Conservation (phyloP, 352 stramenopile genomes). For the Phytophthora nicotianae region DNA sequence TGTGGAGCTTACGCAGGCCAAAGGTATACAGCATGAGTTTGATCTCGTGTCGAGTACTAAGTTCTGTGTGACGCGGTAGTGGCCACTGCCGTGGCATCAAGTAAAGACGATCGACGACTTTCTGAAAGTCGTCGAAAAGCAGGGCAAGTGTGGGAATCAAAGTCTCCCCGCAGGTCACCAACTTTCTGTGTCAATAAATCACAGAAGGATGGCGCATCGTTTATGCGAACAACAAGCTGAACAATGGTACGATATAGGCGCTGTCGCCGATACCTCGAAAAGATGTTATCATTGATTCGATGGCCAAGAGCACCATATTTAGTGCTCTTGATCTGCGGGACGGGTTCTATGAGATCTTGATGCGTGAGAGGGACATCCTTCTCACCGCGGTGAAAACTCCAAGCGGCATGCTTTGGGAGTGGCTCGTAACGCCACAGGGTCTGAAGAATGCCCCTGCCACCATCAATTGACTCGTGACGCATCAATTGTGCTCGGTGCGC, state of each 20-base stretch:
- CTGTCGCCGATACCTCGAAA: not conserved
- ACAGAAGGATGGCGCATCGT: not conserved
- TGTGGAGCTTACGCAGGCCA: not conserved
- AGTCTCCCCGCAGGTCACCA: not conserved
- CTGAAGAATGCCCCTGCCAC: not conserved
- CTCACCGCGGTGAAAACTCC: not conserved
- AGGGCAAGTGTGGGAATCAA: not conserved
- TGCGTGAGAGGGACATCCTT: not conserved
- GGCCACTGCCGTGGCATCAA: not conserved
- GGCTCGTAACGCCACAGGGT: not conserved
- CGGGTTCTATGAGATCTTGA: not conserved
- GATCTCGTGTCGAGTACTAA: not conserved
- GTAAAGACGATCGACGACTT: not conserved
- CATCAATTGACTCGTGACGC: not conserved
- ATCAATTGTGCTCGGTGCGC: not conserved
- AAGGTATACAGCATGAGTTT: not conserved
- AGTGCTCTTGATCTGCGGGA: not conserved
- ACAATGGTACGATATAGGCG: not conserved
- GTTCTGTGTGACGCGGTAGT: not conserved
- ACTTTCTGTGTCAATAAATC: not conserved
- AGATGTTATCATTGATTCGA: not conserved
- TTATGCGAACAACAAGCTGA: not conserved
- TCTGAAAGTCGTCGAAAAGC: not conserved
- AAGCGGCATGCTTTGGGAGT: not conserved
- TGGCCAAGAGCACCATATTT: not conserved